phyloP scores from a whole-genome alignment of 2,329 filamentous ascomycete species.

The Pseudogymnoascus sp. region DNA sequence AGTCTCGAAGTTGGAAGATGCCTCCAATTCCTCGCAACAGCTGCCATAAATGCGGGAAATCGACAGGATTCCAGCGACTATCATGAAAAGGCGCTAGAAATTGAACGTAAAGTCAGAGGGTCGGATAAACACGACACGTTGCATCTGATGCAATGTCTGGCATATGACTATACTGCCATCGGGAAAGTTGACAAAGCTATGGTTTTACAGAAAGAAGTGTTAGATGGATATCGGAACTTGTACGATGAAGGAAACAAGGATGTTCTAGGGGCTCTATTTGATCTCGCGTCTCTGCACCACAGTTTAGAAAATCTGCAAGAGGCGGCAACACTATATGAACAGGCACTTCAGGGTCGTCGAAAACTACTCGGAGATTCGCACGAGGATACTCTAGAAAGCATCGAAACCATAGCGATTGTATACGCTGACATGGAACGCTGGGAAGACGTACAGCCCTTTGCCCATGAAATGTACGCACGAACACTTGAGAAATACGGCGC shows the following conservation, averaged over 20 bases:
- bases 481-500: background rate
- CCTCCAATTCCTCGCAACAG: background rate
- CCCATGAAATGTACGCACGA: background rate
- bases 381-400: background rate
- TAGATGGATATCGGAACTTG: background rate
- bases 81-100: background rate
- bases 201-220: background rate
- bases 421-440: background rate
- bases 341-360: background rate
- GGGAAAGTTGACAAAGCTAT: background rate
- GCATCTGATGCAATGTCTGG: background rate
- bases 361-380: background rate
- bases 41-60: background rate
- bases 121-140: background rate
- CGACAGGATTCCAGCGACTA: background rate
- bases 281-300: background rate
- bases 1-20: background rate
- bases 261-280: background rate
- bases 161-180: background rate
- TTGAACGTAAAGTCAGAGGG: background rate
- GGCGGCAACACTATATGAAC: background rate
- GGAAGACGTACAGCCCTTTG: background rate
- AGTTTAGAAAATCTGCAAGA: background rate
- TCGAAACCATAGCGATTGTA: background rate
- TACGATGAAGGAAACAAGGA: background rate